phyloP scores from a whole-genome alignment of 176 grass and related monocot genomes.

The Alloteropsis semialata region DNA sequence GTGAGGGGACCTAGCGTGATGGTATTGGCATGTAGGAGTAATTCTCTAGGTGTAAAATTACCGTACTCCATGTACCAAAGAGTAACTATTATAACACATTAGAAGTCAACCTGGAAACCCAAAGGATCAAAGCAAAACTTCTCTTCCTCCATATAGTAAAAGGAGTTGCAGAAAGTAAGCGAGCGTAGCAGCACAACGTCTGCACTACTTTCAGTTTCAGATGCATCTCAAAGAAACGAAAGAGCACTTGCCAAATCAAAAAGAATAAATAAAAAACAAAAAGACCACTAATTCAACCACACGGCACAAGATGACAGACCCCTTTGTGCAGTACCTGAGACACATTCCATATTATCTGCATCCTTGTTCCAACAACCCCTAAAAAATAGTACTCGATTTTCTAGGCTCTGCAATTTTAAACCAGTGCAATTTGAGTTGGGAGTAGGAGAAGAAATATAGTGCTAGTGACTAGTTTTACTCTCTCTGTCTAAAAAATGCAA shows the following conservation, averaged over 20 bases:
- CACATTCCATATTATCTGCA: not conserved
- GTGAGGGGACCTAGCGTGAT: not conserved
- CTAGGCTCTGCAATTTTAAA: not conserved
- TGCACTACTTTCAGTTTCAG: too few relatives aligned
- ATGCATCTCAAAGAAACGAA: too few relatives aligned
- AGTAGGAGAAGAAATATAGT: not conserved
- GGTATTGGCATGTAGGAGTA: not conserved
- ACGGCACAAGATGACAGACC: not conserved
- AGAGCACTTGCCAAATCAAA: too few relatives aligned
- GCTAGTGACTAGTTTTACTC: too few relatives aligned
- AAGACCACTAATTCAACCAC: not conserved
- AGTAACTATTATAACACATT: not conserved
- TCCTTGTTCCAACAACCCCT: not conserved
- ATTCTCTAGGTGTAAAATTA: not conserved
- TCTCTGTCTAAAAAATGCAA: too few relatives aligned
- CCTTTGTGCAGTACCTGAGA: not conserved
- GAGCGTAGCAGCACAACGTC: too few relatives aligned
- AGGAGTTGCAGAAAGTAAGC: not conserved
- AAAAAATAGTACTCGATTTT: not conserved
- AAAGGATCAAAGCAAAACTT: not conserved
- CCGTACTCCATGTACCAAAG: not conserved
- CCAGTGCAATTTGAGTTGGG: not conserved
- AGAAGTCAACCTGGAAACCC: not conserved
- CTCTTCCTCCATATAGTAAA: not conserved
- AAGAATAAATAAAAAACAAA: not conserved